Base-by-base conservation (phyloP, 495 filamentous ascomycete genomes). In the Aspergillus avenaceus region DNA sequence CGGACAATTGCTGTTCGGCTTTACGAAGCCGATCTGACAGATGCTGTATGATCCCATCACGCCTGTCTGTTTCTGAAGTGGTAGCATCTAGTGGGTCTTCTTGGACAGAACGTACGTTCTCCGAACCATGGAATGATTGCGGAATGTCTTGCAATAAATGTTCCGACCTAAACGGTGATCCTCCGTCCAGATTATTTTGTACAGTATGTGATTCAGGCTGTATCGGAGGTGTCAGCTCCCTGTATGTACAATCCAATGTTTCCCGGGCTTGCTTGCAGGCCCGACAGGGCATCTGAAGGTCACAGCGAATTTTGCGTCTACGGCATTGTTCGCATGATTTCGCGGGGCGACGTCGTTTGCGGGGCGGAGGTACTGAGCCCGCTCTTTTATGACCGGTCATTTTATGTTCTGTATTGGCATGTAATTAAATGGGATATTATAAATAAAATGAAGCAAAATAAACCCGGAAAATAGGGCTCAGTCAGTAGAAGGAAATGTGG, bases 311-410 rank as follows among this genome's bases (percentile, higher is more conserved):
- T 53, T 78, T 78, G 37, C 67, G 66, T 6, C 45, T 60, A 8
- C 72, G 69, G 47, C 74, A 76, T 46, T 71, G 65, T 41, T 68
- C 61, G 55, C 73, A 78, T 0, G 73, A 69, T 4, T 64, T 58
- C 9, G 70, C 66, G 5, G 72, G 72, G 19, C 74, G 66, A 0
- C 72, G 60, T 24, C 67, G 67, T 24, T 69, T 69, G 34, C 66
- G 58, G 2, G 60, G 56, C 8, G 28, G 28, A 3, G 28, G n/a
- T 31, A 13, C 8, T 31, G 28, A 2, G 28, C 8, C n/a, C n/a
- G 28, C n/a, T 13, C 2, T 31, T 11, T 31, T 31, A 3, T 31
- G 28, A 8, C 3, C 9, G n/a, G n/a, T n/a, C n/a, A n/a, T n/a
- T n/a, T n/a, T n/a, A n/a, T n/a, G n/a, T n/a, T n/a, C n/a, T n/a